A percentile compares a stretch with the other conserved stretches of the same genome.
phyloP scores from a whole-genome alignment of 2,329 filamentous ascomycete species.

The Nemania diffusa region DNA sequence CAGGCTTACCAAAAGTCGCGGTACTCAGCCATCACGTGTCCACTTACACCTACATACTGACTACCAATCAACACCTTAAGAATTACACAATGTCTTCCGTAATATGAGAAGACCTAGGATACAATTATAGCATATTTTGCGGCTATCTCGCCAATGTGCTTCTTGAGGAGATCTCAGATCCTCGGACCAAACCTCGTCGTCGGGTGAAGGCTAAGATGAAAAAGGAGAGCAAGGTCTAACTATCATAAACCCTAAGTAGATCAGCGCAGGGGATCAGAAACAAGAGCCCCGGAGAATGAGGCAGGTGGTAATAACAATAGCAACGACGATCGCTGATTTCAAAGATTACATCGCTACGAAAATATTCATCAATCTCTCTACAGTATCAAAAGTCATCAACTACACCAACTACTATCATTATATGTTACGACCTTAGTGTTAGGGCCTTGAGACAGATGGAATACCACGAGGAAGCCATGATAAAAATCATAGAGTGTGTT shows the following conservation, averaged over 20 bases:
- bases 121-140: constrained; percentile 75
- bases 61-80: not conserved
- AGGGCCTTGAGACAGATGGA: too few species aligned
- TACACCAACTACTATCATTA: constrained; percentile 69
- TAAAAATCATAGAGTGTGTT: too few species aligned
- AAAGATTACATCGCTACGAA: constrained; percentile 80
- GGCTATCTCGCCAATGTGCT: constrained; percentile 78
- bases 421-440: too few species aligned
- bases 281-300: constrained; percentile 30
- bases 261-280: not conserved
- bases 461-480: too few species aligned
- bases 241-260: too few species aligned
- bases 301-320: constrained; percentile 40
- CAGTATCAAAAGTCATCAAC: constrained; percentile 68
- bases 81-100: constrained; percentile 26
- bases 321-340: constrained; percentile 82
- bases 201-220: constrained; percentile 54
- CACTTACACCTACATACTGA: not conserved
- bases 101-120: constrained; percentile 42
- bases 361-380: constrained; percentile 73
- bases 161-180: constrained; percentile 66
- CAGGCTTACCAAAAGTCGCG: not conserved
- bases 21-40: not conserved
- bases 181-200: constrained; percentile 58
- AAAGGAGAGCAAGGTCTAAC: constrained; percentile 31